These are phyloP conservation scores for Colletotrichum sidae DNA, from an alignment of 2,329 filamentous ascomycete species.

Conservation along the genomic window DNA sequence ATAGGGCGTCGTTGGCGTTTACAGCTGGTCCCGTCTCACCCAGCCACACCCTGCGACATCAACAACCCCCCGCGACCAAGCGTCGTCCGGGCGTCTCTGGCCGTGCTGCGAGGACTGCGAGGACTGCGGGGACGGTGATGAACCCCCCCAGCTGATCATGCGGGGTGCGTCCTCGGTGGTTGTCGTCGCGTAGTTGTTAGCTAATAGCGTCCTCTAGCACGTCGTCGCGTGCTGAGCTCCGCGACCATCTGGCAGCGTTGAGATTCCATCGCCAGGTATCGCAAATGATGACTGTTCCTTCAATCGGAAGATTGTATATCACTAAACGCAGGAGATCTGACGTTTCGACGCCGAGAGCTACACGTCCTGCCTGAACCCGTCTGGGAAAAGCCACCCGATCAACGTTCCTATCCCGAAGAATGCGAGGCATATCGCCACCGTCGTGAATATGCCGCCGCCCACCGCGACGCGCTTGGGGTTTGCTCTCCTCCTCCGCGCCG, in stretches of 20 bases:
- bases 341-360: neutral
- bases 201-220: conserved; percentile 28
- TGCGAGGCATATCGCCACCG: conserved; percentile 4
- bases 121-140: no score
- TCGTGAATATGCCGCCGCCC: conserved; percentile 1
- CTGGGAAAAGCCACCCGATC: conserved; percentile 31
- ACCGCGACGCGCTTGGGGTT: neutral
- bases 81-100: conserved; percentile 28
- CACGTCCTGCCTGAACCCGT: conserved; percentile 15
- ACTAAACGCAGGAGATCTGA: no score
- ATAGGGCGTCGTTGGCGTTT: neutral
- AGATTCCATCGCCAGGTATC: no score
- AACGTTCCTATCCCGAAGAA: conserved; percentile 21
- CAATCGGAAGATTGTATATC: no score
- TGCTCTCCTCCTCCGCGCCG: conserved; percentile 11
- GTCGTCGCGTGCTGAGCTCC: neutral
- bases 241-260: no score
- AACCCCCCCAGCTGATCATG: conserved; percentile 24
- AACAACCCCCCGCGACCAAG: conserved; percentile 15
- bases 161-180: conserved; percentile 29
- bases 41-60: neutral
- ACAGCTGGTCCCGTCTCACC: neutral
- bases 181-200: conserved; percentile 19
- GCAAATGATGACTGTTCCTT: neutral
- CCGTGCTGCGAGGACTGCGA: neutral